Base-by-base conservation (phyloP, 768 basidiomycete species). In the Mycena leptocephala region DNA sequence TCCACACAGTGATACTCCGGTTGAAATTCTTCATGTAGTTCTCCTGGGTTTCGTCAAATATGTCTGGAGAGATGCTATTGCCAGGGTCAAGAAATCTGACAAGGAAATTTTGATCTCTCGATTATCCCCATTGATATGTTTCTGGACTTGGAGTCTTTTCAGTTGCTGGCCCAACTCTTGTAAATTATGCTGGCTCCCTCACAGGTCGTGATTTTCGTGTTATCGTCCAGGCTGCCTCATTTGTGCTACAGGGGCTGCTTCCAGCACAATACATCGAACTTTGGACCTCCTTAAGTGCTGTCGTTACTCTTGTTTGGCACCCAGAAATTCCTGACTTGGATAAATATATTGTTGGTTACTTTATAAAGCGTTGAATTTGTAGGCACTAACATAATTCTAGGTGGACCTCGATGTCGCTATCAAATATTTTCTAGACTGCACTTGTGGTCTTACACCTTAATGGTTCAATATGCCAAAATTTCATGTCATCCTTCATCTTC, bases 381-480 rank as follows among this genome's bases (percentile, higher is more conserved):
- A n/a, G n/a, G n/a, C n/a, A n/a, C n/a, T n/a, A n/a, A n/a, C n/a
- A n/a, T n/a, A 59, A 73, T 59, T 18, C 20, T 65, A 84, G 85
- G 26, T 41, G 20, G 33, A 58, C 3, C n/a, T n/a, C 1, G 53
- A 80, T 39, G 28, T 67, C 4, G 81, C 80, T 32, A 88, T 89
- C 37, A 58, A 87, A 3, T 66, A 84, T 26, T 88, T 89, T 65
- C 83, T 89, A 3, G 51, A 76, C 5, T 79, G 79, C 18, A 83
- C 85, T 0, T 83, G 82, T 3, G 71, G 35, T 3, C 83, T 81
- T 82, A 83, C 80, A 5, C 71, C 70, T 26, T 77, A 48, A 18
- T 88, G 83, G 85, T 87, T 88, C 76, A 86, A 86, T 70, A 89
- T 89, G 75, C 83, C 86, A 2, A 89, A 89, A 68, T 88, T 88